phyloP scores from a whole-genome alignment of 306 rosid species.

The Luffa aegyptiaca region DNA sequence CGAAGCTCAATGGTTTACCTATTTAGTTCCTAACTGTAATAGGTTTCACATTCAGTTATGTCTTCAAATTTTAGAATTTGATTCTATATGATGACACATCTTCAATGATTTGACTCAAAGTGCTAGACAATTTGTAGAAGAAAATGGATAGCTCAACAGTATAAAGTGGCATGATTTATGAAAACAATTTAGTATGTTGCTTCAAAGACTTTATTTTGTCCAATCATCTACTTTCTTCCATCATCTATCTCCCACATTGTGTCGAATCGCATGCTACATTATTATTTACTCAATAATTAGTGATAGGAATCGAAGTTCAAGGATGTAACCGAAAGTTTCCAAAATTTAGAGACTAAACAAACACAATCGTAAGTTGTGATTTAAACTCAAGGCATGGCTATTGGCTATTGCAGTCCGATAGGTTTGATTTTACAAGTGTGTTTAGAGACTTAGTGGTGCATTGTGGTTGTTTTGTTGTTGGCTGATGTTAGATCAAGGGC shows the following conservation, averaged over 20 bases:
- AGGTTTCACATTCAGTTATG: too few species aligned
- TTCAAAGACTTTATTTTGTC: background rate
- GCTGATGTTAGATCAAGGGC: constrained; percentile 53
- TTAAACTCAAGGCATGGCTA: background rate
- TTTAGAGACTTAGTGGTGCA: background rate
- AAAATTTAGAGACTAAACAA: background rate
- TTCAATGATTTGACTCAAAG: background rate
- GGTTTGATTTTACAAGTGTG: background rate
- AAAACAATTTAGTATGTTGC: background rate
- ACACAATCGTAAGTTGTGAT: background rate
- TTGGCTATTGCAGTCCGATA: background rate
- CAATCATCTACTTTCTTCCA: background rate
- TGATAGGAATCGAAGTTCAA: background rate
- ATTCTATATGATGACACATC: background rate
- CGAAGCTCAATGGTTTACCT: background rate
- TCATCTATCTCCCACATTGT: background rate
- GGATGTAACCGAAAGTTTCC: background rate
- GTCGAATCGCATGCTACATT: background rate
- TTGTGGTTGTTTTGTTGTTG: background rate
- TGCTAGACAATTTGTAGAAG: background rate
- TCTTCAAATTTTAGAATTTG: background rate
- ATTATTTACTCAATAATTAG: background rate
- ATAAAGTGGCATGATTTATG: background rate
- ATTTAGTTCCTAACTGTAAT: too few species aligned
- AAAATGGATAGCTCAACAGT: background rate